A percentile compares a stretch with the other conserved stretches of the same genome.
Conservation (phyloP, 148 eudicot species). For the Polygonum aviculare region DNA sequence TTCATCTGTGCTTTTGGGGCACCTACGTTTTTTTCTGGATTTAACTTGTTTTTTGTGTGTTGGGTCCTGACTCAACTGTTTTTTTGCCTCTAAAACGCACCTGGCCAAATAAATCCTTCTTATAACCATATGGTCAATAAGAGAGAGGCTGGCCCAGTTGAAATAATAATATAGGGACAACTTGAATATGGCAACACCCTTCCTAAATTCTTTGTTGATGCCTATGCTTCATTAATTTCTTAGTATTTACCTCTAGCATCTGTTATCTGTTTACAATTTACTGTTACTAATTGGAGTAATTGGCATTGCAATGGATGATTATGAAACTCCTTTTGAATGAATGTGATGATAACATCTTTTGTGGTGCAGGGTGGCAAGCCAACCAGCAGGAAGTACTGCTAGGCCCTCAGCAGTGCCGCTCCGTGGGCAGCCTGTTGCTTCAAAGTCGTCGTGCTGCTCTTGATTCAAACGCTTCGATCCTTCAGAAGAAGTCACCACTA, state of each 20-base stretch:
- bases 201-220: background rate
- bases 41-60: background rate
- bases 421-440: slow-evolving; percentile 66
- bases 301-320: background rate
- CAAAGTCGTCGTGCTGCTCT: slow-evolving; percentile 63
- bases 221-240: background rate
- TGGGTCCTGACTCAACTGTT: background rate
- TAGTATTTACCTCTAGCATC: background rate
- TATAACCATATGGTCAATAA: background rate
- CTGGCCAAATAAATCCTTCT: too few species aligned
- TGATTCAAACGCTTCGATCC: slow-evolving; percentile 11
- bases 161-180: background rate
- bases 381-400: slow-evolving; percentile 43
- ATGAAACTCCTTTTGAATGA: background rate
- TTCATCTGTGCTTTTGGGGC: background rate
- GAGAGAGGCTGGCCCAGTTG: background rate
- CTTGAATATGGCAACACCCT: background rate
- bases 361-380: slow-evolving; percentile 54
- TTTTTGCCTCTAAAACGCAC: background rate
- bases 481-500: background rate
- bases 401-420: slow-evolving; percentile 67
- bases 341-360: background rate
- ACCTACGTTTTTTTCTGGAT: background rate
- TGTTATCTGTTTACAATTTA: background rate
- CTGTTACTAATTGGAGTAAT: background rate